Base-by-base conservation (phyloP, 108 stramenopile genomes). In the Aurantiochytrium sp. region DNA sequence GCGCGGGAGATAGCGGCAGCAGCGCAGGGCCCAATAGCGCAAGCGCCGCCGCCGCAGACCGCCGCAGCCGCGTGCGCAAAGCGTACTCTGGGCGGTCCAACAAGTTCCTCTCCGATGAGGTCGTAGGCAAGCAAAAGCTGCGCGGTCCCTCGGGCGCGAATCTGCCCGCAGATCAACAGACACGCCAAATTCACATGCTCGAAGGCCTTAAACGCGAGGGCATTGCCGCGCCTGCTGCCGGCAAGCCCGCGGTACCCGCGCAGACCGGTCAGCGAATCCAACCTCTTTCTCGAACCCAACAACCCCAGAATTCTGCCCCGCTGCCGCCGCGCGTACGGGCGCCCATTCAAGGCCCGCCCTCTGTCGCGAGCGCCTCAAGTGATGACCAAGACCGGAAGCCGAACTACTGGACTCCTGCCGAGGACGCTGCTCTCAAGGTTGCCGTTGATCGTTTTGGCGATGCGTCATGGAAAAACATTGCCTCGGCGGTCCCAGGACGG, bases 41-140 rank as follows among this genome's bases (percentile, higher is more conserved):
- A 59, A 23, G 59, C 19, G n/a, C 19, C 59, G n/a, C 21, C 59
- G 59, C n/a, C 25, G 42, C 35, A 8, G 64, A 69, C 8, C 45
- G 51, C 49, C 45, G 51, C n/a, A 83, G 76, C 76, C 45, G 76
- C 25, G 76, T 83, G 51, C 76, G 76, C 76, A 83, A 83, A 45
- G 76, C n/a, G 51, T 83, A 83, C 51, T 83, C 76, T 12, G 76
- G 76, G 51, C 76, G 76, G 19, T 83, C 76, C 16, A 83, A 4
- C 76, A 83, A 53, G 76, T 83, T 83, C 5, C 28, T 83, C 3
- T 6, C 8, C n/a, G 49, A 83, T 14, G 76, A 83, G 4, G 76
- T 83, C 25, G 51, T 53, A 12, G 49, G 45, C 18, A 83, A 83
- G 76, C 76, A 83, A 53, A 83, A 83, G 51, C 23, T 83, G 51